A percentile compares a stretch with the other conserved stretches of the same genome.
Conservation (phyloP, 2,329 filamentous ascomycete species). For the Bipolaris oryzae region DNA sequence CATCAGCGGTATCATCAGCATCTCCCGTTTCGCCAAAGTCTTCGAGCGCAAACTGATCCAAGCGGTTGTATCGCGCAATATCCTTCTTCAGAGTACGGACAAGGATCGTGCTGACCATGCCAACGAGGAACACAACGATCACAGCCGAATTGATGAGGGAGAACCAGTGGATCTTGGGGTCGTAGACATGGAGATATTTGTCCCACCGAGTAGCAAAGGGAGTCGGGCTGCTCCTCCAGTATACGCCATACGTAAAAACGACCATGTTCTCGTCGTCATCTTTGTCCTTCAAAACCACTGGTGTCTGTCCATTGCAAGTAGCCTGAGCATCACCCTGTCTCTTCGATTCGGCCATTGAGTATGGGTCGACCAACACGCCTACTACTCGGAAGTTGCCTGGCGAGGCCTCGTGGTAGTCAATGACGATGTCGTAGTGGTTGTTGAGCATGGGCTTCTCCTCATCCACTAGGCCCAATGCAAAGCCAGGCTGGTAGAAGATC, state of each 20-base stretch:
- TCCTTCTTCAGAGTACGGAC: slow-evolving; percentile 89
- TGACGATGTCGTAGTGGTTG: slow-evolving; percentile 93
- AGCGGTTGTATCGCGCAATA: slow-evolving; percentile 92
- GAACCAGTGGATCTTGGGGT: slow-evolving; percentile 99
- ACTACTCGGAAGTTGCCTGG: slow-evolving; percentile 82
- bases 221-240: slow-evolving; percentile 82
- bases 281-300: slow-evolving; percentile 69
- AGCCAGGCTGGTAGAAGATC: slow-evolving; percentile 89
- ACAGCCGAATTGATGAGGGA: slow-evolving; percentile 95
- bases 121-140: slow-evolving; percentile 88
- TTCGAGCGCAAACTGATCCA: slow-evolving; percentile 89
- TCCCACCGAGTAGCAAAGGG: slow-evolving; percentile 98
- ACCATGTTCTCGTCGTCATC: slow-evolving; percentile 65
- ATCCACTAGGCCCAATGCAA: slow-evolving; percentile 71
- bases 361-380: slow-evolving; percentile 85
- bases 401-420: slow-evolving; percentile 87
- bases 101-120: slow-evolving; percentile 92
- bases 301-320: slow-evolving; percentile 67
- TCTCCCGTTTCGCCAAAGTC: slow-evolving; percentile 78
- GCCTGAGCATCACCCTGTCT: slow-evolving; percentile 59
- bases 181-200: slow-evolving; percentile 96
- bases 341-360: slow-evolving; percentile 67
- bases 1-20: slow-evolving; percentile 91
- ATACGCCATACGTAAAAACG: slow-evolving; percentile 89
- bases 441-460: slow-evolving; percentile 70